Evolutionary conservation across 805 yeast species (phyloP).

Genomic region (Candida caryicola): DNA sequence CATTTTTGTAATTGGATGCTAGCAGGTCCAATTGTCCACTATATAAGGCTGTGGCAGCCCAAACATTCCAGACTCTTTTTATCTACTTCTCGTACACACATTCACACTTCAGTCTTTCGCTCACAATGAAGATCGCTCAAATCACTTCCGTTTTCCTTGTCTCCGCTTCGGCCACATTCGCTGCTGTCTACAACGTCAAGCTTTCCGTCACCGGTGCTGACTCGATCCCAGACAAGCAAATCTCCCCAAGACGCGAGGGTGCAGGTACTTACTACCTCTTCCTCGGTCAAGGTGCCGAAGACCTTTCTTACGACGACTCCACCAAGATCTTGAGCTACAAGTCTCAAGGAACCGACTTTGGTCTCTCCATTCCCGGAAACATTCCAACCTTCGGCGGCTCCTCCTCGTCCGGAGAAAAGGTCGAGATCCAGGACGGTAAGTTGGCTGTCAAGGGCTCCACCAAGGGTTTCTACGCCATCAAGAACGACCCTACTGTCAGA

Average conservation of each 20-base stretch:
- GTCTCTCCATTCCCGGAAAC: not conserved
- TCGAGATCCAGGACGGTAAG: constrained; percentile 15
- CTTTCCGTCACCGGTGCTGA: constrained; percentile 2
- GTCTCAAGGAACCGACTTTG: not conserved
- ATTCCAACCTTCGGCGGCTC: not conserved
- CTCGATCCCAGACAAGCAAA: constrained; percentile 6
- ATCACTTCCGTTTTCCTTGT: constrained; percentile 6
- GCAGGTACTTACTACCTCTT: constrained; percentile 44
- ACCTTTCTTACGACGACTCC: constrained; percentile 19
- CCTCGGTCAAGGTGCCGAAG: constrained; percentile 20
- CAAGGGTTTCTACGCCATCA: constrained; percentile 37
- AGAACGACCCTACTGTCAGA: constrained; percentile 26
- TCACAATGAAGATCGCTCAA: constrained; percentile 6
- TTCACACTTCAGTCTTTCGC: not conserved
- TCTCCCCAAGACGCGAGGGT: constrained; percentile 35
- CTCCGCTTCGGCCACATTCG: constrained; percentile 6
- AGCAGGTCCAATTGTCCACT: no score
- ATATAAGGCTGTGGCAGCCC: no score
- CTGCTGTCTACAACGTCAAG: constrained; percentile 2
- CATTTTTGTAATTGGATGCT: no score
- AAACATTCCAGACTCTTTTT: no score
- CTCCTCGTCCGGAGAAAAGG: not conserved
- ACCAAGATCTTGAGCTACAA: constrained; percentile 1
- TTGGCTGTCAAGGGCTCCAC: constrained; percentile 29
- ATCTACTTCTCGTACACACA: no score